phyloP scores from a whole-genome alignment of 257 asterid genomes.

The Schizonepeta tenuifolia region DNA sequence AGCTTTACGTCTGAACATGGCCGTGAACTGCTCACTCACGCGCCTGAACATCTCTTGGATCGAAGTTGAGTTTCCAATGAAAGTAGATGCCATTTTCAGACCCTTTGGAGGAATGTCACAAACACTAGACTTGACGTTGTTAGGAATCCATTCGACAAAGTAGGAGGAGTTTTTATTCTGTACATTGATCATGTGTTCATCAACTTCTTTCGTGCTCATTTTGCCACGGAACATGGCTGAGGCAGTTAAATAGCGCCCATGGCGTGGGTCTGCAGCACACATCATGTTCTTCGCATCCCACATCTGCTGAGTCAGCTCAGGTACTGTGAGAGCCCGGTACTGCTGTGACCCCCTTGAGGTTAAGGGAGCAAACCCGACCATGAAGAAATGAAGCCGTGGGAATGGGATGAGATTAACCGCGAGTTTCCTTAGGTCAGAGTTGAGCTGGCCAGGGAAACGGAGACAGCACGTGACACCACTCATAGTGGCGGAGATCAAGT shows the following conservation, averaged over 20 bases:
- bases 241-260: slow-evolving; percentile 57
- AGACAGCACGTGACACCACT: slow-evolving; percentile 72
- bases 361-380: slow-evolving; percentile 62
- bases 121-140: slow-evolving; percentile 59
- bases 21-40: slow-evolving; percentile 53
- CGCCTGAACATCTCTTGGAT: slow-evolving; percentile 52
- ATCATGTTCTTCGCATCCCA: slow-evolving; percentile 71
- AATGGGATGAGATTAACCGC: slow-evolving; percentile 65
- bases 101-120: slow-evolving; percentile 58
- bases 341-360: slow-evolving; percentile 65
- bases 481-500: slow-evolving; percentile 64
- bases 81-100: slow-evolving; percentile 48
- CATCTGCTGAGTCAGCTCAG: slow-evolving; percentile 62
- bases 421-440: slow-evolving; percentile 60
- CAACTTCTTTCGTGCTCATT: slow-evolving; percentile 65
- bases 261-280: slow-evolving; percentile 62
- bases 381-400: slow-evolving; percentile 65
- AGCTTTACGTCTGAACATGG: slow-evolving; percentile 51
- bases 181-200: slow-evolving; percentile 60
- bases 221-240: slow-evolving; percentile 66
- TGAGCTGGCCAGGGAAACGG: slow-evolving; percentile 64
- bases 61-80: slow-evolving; percentile 52
- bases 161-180: slow-evolving; percentile 62
- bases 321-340: slow-evolving; percentile 57
- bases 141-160: slow-evolving; percentile 65